Percentiles rank a stretch among this genome's conserved stretches.
phyloP scores from a whole-genome alignment of 257 asterid species.

The Pogostemon cablin region DNA sequence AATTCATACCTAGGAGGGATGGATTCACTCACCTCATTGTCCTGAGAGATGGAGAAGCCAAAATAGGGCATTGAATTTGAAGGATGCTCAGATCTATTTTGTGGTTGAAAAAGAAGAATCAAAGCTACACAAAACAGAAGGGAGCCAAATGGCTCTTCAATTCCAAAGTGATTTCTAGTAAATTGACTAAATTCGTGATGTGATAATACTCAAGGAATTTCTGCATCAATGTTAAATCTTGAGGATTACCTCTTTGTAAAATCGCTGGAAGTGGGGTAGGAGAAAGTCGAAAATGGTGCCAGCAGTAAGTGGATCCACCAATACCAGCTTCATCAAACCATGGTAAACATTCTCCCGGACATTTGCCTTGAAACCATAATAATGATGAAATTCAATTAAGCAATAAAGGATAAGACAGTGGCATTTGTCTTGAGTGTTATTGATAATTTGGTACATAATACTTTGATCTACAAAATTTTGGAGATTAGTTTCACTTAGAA shows the following conservation, averaged over 20 bases:
- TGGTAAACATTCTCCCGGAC: slow-evolving; percentile 65
- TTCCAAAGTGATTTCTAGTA: slow-evolving; percentile 27
- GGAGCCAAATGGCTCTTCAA: slow-evolving; percentile 84
- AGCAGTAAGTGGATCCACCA: slow-evolving; percentile 69
- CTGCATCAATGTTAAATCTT: slow-evolving; percentile 10
- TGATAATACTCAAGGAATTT: not conserved
- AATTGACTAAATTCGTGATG: not conserved
- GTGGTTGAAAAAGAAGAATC: slow-evolving; percentile 86
- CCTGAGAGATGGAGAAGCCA: slow-evolving; percentile 90
- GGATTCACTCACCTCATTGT: slow-evolving; percentile 58
- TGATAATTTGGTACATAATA: not conserved
- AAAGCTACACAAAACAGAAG: slow-evolving; percentile 80
- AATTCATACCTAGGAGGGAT: slow-evolving; percentile 21
- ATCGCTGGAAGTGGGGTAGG: slow-evolving; percentile 71
- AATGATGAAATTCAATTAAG: slow-evolving; percentile 6
- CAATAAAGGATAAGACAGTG: not conserved
- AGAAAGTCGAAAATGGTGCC: slow-evolving; percentile 66
- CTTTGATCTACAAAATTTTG: not conserved
- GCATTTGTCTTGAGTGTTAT: slow-evolving; percentile 7
- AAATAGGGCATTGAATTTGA: slow-evolving; percentile 64
- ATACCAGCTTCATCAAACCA: slow-evolving; percentile 76
- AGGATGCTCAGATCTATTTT: slow-evolving; percentile 51
- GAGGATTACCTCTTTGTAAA: slow-evolving; percentile 66
- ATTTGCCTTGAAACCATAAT: slow-evolving; percentile 55
- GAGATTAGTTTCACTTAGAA: slow-evolving; percentile 12